Base-by-base conservation (phyloP, 2,329 filamentous ascomycete genomes). In the Alternaria brassicicola region DNA sequence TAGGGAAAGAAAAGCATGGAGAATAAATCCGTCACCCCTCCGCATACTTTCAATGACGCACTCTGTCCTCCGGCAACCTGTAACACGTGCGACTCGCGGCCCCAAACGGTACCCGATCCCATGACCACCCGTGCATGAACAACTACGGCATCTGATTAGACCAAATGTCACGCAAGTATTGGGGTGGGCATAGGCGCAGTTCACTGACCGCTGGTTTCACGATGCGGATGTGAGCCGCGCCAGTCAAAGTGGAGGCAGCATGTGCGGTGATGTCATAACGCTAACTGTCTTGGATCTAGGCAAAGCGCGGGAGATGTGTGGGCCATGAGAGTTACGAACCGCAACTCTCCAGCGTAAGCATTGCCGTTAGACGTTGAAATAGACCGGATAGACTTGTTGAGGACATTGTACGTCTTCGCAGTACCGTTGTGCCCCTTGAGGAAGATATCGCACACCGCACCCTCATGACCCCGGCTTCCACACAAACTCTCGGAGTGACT, bases 11-110 rank as follows among this genome's bases (percentile, higher is more conserved):
- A 55, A 52, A 50, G 48, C 10, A 38, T 15, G 43, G 26, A 45
- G 12, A 55, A 41, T 55, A 55, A 50, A 43, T 30, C 21, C 35
- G 48, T 28, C 12, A 38, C 41, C 47, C 48, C 61, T 55, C 36
- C 39, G 52, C 42, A 23, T 36, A 26, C 36, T 59, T 53, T 49
- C 51, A 52, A 69, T 68, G 67, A 68, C 67, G 64, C 64, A 66
- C 49, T 51, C 54, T 53, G 46, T 52, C 43, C 19, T 47, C 39
- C 33, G 38, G 42, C 36, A 46, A 42, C 55, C 28, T 48, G 49
- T 17, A 45, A 48, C 55, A 31, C 42, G 19, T 42, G 41, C 47
- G 50, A 50, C 59, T 56, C 53, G 43, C 43, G 50, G 57, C 61
- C 47, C 57, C 54, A 53, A 55, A 47, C 43, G 43, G 28, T n/a